Conservation (phyloP, 345 rosid species). For the Capsella bursapastoris region DNA sequence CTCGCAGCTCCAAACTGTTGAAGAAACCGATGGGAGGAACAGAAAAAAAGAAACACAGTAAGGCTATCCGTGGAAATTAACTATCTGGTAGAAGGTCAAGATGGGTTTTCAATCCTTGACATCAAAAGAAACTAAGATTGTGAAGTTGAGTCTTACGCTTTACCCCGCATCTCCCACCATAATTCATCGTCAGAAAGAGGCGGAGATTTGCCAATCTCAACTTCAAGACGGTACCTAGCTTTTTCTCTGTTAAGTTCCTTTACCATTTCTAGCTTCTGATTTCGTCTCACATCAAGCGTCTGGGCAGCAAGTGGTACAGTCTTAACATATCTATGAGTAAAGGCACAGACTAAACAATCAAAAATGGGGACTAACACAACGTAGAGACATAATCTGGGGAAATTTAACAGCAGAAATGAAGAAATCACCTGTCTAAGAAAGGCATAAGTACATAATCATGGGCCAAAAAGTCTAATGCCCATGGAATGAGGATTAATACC, state of each 20-base stretch:
- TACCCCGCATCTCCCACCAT: constrained; percentile 90
- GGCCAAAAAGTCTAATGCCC: constrained; percentile 83
- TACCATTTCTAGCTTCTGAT: constrained; percentile 87
- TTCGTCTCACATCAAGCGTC: constrained; percentile 78
- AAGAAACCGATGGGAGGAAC: constrained; percentile 28
- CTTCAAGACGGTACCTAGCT: constrained; percentile 82
- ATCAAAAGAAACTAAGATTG: constrained; percentile 15
- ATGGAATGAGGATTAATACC: constrained; percentile 72
- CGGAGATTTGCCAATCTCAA: constrained; percentile 93
- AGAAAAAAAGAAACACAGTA: background rate
- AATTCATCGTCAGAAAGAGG: constrained; percentile 91
- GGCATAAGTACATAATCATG: constrained; percentile 97
- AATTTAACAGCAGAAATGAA: constrained; percentile 6
- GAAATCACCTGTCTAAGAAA: constrained; percentile 80
- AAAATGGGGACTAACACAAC: constrained; percentile 7
- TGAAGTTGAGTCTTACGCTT: constrained; percentile 67
- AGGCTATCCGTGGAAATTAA: background rate
- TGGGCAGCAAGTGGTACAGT: constrained; percentile 94
- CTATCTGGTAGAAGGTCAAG: constrained; percentile 19
- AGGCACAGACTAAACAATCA: constrained; percentile 12
- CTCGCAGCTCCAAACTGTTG: constrained; percentile 85
- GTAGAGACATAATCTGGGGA: background rate
- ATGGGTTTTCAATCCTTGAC: constrained; percentile 18
- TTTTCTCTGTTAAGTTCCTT: constrained; percentile 72
- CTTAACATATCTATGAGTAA: constrained; percentile 73